These are phyloP conservation scores for Metroxylon sagu DNA, from an alignment of 176 grass and related monocot genomes.

Conservation along the genomic window DNA sequence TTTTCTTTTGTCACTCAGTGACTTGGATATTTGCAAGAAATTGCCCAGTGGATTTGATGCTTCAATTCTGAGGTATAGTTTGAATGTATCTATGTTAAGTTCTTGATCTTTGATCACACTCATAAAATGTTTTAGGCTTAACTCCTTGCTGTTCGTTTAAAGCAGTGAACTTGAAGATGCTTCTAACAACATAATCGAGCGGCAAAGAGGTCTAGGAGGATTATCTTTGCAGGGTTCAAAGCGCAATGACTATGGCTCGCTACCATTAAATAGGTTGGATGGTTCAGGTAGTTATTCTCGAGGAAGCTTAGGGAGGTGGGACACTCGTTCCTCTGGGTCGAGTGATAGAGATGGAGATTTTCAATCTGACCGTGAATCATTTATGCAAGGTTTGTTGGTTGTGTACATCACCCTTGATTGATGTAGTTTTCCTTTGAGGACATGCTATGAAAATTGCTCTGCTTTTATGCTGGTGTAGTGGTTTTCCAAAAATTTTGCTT, in stretches of 20 bases:
- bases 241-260: slow-evolving; percentile 29
- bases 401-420: background rate
- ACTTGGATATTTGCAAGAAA: slow-evolving; percentile 57
- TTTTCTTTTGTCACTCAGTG: slow-evolving; percentile 49
- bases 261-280: slow-evolving; percentile 31
- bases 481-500: too few species aligned
- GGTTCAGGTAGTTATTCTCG: slow-evolving; percentile 36
- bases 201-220: slow-evolving; percentile 19
- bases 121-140: background rate
- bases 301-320: slow-evolving; percentile 61
- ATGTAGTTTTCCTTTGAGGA: too few species aligned
- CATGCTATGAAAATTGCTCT: too few species aligned
- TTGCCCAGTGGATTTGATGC: slow-evolving; percentile 51
- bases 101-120: too few species aligned
- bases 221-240: slow-evolving; percentile 9
- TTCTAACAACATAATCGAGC: slow-evolving; percentile 29
- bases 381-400: slow-evolving; percentile 39
- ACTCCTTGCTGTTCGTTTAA: background rate
- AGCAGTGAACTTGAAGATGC: slow-evolving; percentile 57
- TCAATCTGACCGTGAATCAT: slow-evolving; percentile 36
- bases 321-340: slow-evolving; percentile 57
- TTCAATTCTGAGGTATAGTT: slow-evolving; percentile 47
- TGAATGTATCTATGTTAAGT: background rate
- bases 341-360: slow-evolving; percentile 57
- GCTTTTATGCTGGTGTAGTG: too few species aligned